Base-by-base conservation (phyloP, 169 alveolate species). In the Fabrea salina region DNA sequence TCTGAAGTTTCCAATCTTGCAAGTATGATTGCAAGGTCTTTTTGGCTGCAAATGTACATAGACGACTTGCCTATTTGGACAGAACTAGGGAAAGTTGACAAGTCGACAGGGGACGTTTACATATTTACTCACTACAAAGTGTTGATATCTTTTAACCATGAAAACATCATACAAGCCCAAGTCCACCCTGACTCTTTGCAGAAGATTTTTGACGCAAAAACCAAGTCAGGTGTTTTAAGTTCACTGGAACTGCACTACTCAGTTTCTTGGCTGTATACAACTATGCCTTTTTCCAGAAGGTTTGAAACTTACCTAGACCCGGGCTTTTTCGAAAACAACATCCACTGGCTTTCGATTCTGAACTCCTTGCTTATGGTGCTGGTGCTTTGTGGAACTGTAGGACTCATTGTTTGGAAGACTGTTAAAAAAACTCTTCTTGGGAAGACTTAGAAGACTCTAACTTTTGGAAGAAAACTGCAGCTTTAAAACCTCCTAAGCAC, bases 381-480 rank as follows among this genome's bases (percentile, higher is more conserved):
- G 1, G 16, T 44, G 32, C 54, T 79, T 16, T 47, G 59, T 25
- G 70, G 58, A 6, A 50, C 50, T 16, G 59, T 68, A 33, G n/a
- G 33, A 39, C 22, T 53, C 16, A 44, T 68, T 4, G 43, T 79
- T 7, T 43, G 25, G 19, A 66, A 50, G 33, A 22, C 51, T 25
- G 25, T 68, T 4, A 67, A 57, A 4, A 79, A 57, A 27, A 82
- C 66, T 49, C 32, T 79, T n/a, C n/a, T n/a, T n/a, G n/a, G n/a
- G n/a, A n/a, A n/a, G 80, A 72, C 6, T 33, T 50, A 16, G 84
- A n/a, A 13, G n/a, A 44, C 27, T 49, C 84, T 6, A 51, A 40
- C 11, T 83, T 83, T 25, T 81, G 86, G 86, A 81, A 81, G 50
- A 74, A 72, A 68, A 79, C 74, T 22, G 85, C 75, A 53, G 86